phyloP scores from a whole-genome alignment of 768 basidiomycete genomes.

The Pleurotus pulmonarius region DNA sequence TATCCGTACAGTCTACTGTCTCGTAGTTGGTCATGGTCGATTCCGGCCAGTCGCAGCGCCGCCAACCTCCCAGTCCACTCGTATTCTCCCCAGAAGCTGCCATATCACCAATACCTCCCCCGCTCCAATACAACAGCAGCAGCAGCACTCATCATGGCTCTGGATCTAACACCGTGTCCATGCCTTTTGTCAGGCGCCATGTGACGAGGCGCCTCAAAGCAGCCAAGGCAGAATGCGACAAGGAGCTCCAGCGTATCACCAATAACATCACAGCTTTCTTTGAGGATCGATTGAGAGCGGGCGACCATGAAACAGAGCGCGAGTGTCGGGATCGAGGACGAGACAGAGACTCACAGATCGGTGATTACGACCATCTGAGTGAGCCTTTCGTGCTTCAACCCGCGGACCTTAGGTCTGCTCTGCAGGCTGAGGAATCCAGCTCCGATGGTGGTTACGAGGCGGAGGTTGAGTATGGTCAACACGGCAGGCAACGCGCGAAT shows the following conservation, averaged over 20 bases:
- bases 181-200: slow-evolving; percentile 91
- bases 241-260: slow-evolving; percentile 90
- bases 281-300: slow-evolving; percentile 83
- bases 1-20: slow-evolving; percentile 11
- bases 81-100: slow-evolving; percentile 70
- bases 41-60: slow-evolving; percentile 40
- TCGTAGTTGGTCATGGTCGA: slow-evolving; percentile 43
- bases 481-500: slow-evolving; percentile 77
- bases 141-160: slow-evolving; percentile 38
- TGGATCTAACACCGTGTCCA: slow-evolving; percentile 75
- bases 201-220: slow-evolving; percentile 90
- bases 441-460: slow-evolving; percentile 84
- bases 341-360: slow-evolving; percentile 51
- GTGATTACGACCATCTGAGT: slow-evolving; percentile 52
- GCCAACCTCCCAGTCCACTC: slow-evolving; percentile 75
- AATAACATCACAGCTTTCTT: slow-evolving; percentile 93
- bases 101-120: slow-evolving; percentile 47
- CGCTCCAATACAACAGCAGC: slow-evolving; percentile 34
- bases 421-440: slow-evolving; percentile 67
- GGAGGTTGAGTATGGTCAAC: slow-evolving; percentile 62
- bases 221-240: slow-evolving; percentile 96
- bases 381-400: slow-evolving; percentile 61
- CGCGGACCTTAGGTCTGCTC: slow-evolving; percentile 49
- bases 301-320: slow-evolving; percentile 55
- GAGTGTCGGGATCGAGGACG: slow-evolving; percentile 48